Evolutionary conservation across 495 filamentous ascomycete species (phyloP).

Genomic region (Hypoxylon perforatum): DNA sequence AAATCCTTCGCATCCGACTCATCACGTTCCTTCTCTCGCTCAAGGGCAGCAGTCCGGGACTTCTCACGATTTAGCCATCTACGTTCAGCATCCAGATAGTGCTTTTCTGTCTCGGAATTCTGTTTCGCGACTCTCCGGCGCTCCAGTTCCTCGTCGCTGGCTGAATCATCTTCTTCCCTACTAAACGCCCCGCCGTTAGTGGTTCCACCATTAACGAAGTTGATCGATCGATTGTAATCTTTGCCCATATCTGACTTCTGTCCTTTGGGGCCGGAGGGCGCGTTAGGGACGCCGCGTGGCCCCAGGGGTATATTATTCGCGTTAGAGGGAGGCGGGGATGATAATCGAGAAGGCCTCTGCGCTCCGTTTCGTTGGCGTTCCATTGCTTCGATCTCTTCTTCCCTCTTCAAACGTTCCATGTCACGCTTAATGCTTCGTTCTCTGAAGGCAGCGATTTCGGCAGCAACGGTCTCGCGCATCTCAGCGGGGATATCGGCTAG

Average conservation of each 20-base stretch:
- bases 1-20: constrained; percentile 79
- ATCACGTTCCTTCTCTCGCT: constrained; percentile 83
- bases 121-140: constrained; percentile 75
- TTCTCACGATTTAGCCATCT: constrained; percentile 91
- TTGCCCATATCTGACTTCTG: constrained; percentile 65
- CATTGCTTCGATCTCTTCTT: constrained; percentile 92
- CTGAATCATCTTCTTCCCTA: constrained; percentile 87
- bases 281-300: constrained; percentile 79
- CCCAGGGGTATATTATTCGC: constrained; percentile 89
- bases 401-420: constrained; percentile 83
- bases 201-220: constrained; percentile 86
- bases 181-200: constrained; percentile 69
- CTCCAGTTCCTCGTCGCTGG: constrained; percentile 88
- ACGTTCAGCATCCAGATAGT: constrained; percentile 86
- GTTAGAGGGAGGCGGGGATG: constrained; percentile 75
- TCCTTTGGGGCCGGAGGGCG: constrained; percentile 82
- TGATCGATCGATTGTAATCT: constrained; percentile 66
- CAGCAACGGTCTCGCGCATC: constrained; percentile 95
- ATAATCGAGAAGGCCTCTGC: constrained; percentile 70
- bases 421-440: constrained; percentile 89
- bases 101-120: constrained; percentile 78
- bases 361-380: constrained; percentile 80
- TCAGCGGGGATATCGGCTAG: constrained; percentile 94
- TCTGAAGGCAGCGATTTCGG: constrained; percentile 93
- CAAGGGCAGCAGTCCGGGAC: constrained; percentile 81